Conservation (phyloP, 2,329 filamentous ascomycete genomes). For the Talaromyces sp. region DNA sequence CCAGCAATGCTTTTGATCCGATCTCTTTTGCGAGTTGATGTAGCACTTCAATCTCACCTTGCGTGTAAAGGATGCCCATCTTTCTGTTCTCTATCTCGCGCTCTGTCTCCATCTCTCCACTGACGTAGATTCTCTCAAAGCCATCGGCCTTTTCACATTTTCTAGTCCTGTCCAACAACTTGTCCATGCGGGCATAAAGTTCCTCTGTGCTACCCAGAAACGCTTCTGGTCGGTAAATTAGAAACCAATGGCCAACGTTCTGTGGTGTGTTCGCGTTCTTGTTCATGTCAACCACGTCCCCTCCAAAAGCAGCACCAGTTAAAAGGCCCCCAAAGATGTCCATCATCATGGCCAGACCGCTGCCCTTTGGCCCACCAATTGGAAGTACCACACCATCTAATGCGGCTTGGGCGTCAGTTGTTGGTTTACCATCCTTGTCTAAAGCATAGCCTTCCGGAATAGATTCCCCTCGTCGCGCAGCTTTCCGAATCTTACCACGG, state of each 20-base stretch:
- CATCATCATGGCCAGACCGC: conserved; percentile 77
- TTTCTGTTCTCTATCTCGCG: neutral
- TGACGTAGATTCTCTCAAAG: neutral
- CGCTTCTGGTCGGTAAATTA: neutral
- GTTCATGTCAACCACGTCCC: conserved; percentile 52
- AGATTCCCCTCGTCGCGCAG: conserved; percentile 39
- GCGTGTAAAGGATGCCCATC: neutral
- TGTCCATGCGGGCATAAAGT: neutral
- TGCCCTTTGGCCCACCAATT: conserved; percentile 81
- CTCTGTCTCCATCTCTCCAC: neutral
- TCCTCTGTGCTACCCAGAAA: neutral
- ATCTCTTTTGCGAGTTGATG: neutral
- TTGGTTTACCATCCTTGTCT: conserved; percentile 63
- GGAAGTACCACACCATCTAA: conserved; percentile 77
- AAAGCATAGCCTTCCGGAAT: conserved; percentile 64
- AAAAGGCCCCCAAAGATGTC: conserved; percentile 75
- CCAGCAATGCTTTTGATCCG: neutral
- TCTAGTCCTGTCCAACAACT: neutral
- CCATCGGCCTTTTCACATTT: neutral
- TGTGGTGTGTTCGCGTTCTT: neutral
- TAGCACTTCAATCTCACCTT: neutral
- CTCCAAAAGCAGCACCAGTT: conserved; percentile 73
- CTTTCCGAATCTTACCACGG: conserved; percentile 46
- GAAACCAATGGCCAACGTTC: neutral
- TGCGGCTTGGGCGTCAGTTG: conserved; percentile 66